Evolutionary conservation across 1,139 yeast genomes (phyloP).

Genomic region (Geotrichum candidum): DNA sequence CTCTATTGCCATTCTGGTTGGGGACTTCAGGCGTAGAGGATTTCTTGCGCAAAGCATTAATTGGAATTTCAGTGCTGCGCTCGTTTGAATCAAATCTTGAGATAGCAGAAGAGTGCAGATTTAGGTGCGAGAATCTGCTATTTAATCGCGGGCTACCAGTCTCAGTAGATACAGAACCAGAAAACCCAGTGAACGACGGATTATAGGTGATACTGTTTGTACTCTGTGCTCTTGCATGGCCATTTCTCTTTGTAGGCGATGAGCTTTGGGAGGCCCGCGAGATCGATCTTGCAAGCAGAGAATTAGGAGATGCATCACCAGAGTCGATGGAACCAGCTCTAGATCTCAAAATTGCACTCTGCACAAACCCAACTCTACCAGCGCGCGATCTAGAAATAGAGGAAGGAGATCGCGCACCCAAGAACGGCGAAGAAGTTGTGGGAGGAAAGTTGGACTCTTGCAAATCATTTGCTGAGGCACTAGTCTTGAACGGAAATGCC

Average conservation of each 20-base stretch:
- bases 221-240: constrained; percentile 12
- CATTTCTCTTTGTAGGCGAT: constrained; percentile 6
- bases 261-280: background rate
- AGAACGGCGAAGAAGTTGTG: background rate
- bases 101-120: background rate
- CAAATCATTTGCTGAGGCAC: background rate
- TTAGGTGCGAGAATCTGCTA: background rate
- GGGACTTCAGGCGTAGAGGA: background rate
- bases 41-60: background rate
- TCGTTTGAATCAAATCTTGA: background rate
- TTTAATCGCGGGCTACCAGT: background rate
- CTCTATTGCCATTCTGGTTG: background rate
- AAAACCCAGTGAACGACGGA: background rate
- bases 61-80: background rate
- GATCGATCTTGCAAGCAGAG: background rate
- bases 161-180: background rate
- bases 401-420: constrained; percentile 1
- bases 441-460: background rate
- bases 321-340: background rate
- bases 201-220: constrained; percentile 6
- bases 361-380: constrained; percentile 28
- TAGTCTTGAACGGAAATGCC: background rate
- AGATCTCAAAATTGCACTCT: constrained; percentile 28
- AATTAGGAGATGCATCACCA: background rate
- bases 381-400: background rate